Percentiles rank a stretch among this genome's conserved stretches.
Evolutionary conservation across 164 flowering plant genomes (phyloP).

Genomic region (Aristolochia fimbriata): DNA sequence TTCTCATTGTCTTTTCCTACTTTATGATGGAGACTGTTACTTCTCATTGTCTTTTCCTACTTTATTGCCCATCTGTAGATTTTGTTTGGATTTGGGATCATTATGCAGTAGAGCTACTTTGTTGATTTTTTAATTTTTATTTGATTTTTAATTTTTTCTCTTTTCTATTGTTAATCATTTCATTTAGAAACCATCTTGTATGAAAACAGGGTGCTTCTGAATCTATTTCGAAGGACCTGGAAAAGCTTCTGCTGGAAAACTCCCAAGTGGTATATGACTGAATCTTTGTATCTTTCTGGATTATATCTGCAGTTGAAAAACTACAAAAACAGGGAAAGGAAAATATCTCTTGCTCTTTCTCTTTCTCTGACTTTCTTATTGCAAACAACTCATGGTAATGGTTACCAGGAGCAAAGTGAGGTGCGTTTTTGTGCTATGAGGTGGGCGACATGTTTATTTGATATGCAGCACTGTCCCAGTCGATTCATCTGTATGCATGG

Average conservation of each 20-base stretch:
- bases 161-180: slow-evolving; percentile 1
- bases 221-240: slow-evolving; percentile 58
- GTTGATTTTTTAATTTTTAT: too few relatives aligned
- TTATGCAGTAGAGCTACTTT: too few relatives aligned
- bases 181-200: slow-evolving; percentile 8
- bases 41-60: too few relatives aligned
- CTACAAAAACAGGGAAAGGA: too few relatives aligned
- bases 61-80: too few relatives aligned
- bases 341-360: not conserved
- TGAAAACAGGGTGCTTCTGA: slow-evolving; percentile 55
- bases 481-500: slow-evolving; percentile 93
- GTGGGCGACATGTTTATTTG: slow-evolving; percentile 90
- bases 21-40: too few relatives aligned
- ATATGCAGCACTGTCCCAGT: slow-evolving; percentile 78
- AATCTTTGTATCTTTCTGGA: not conserved
- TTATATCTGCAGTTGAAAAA: not conserved
- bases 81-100: too few relatives aligned
- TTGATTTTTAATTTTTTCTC: not conserved
- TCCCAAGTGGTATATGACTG: slow-evolving; percentile 55
- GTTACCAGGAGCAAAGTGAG: slow-evolving; percentile 76
- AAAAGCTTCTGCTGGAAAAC: slow-evolving; percentile 56
- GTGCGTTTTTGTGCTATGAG: slow-evolving; percentile 91
- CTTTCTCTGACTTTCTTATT: not conserved
- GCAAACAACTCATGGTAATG: not conserved
- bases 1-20: too few relatives aligned